Conservation (phyloP, 2,329 filamentous ascomycete genomes). For the Colletotrichum sp. region DNA sequence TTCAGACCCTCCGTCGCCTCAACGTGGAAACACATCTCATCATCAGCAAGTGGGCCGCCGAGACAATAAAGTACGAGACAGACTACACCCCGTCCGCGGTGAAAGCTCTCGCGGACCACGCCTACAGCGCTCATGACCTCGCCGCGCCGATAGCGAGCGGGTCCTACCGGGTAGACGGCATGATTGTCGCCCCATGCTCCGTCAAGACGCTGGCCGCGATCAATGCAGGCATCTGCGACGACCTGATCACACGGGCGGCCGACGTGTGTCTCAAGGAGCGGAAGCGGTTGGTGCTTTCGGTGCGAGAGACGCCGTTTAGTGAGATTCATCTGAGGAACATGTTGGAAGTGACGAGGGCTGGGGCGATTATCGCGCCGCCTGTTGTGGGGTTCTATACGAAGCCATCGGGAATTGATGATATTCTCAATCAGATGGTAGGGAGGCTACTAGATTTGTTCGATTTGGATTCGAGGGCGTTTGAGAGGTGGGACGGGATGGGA, state of each 20-base stretch:
- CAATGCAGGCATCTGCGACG: constrained; percentile 44
- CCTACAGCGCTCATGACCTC: constrained; percentile 41
- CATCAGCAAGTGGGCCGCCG: constrained; percentile 52
- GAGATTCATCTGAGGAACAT: constrained; percentile 52
- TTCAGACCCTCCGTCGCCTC: constrained; percentile 43
- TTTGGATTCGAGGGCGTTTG: constrained; percentile 44
- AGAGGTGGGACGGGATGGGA: constrained; percentile 37
- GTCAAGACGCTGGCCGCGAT: constrained; percentile 53
- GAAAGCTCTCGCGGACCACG: background rate
- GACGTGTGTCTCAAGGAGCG: constrained; percentile 52
- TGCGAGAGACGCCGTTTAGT: constrained; percentile 50
- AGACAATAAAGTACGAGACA: constrained; percentile 50
- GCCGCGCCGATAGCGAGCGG: constrained; percentile 49
- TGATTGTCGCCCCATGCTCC: constrained; percentile 52
- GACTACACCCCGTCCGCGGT: background rate
- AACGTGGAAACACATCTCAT: constrained; percentile 53
- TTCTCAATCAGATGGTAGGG: constrained; percentile 49
- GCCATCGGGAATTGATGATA: constrained; percentile 40
- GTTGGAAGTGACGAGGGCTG: constrained; percentile 39
- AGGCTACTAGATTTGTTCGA: constrained; percentile 51
- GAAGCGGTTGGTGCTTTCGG: constrained; percentile 42
- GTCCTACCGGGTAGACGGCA: constrained; percentile 46
- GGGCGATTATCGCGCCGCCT: constrained; percentile 48
- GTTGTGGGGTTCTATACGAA: constrained; percentile 49
- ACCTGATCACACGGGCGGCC: constrained; percentile 48